Evolutionary conservation across 2,329 filamentous ascomycete genomes (phyloP).

Genomic region (Colletotrichum caudatum): DNA sequence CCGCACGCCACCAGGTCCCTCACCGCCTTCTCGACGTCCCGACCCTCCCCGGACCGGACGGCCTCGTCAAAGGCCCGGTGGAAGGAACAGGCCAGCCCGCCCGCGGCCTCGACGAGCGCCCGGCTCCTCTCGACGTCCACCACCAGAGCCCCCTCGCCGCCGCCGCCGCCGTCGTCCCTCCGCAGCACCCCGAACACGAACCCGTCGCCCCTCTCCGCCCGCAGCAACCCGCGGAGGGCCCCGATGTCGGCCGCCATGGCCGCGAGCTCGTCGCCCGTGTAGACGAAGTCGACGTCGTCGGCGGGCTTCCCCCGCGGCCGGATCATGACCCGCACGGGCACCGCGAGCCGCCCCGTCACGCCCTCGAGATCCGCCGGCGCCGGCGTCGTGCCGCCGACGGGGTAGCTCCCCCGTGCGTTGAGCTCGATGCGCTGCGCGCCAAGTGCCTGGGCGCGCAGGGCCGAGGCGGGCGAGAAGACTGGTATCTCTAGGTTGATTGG

Average conservation of each 20-base stretch:
- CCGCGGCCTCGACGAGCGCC: slow-evolving; percentile 56
- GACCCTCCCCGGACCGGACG: slow-evolving; percentile 45
- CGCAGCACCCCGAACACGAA: slow-evolving; percentile 67
- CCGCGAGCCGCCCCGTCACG: slow-evolving; percentile 44
- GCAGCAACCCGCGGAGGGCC: slow-evolving; percentile 54
- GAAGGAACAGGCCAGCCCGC: slow-evolving; percentile 61
- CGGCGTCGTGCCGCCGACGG: slow-evolving; percentile 65
- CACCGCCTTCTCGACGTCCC: slow-evolving; percentile 48
- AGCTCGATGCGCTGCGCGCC: slow-evolving; percentile 66
- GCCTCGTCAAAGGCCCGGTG: slow-evolving; percentile 69
- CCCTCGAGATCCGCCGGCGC: slow-evolving; percentile 52
- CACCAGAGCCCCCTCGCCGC: slow-evolving; percentile 27
- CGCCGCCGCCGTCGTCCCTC: not conserved
- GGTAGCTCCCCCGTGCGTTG: slow-evolving; percentile 64
- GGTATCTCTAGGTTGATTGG: slow-evolving; percentile 62
- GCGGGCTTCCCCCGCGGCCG: slow-evolving; percentile 58
- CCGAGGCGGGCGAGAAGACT: slow-evolving; percentile 61
- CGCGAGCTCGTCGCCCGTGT: slow-evolving; percentile 57
- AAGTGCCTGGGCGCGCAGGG: slow-evolving; percentile 53
- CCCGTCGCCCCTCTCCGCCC: slow-evolving; percentile 60
- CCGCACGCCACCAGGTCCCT: slow-evolving; percentile 55
- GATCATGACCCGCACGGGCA: slow-evolving; percentile 67
- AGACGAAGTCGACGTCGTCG: slow-evolving; percentile 59
- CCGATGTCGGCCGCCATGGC: slow-evolving; percentile 53
- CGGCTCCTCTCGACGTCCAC: slow-evolving; percentile 58